Percentiles rank a stretch among this genome's conserved stretches.
These are phyloP conservation scores for Tolypocladium ovalisporum DNA, from an alignment of 2,329 filamentous ascomycete species.

Conservation along the genomic window DNA sequence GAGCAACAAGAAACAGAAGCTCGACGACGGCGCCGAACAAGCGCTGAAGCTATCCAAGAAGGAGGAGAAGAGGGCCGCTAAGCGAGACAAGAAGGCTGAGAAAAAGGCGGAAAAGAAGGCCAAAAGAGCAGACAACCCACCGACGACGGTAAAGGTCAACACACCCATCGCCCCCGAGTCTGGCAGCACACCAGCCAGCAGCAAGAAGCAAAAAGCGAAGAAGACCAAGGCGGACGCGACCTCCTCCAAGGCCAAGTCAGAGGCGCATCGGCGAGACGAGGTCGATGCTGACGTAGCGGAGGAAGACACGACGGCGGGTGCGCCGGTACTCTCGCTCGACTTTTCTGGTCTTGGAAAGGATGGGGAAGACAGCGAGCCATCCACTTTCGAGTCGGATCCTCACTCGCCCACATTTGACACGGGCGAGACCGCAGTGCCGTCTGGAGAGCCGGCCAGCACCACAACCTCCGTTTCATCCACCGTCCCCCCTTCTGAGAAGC, in stretches of 20 bases:
- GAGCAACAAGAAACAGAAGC: slow-evolving; percentile 47
- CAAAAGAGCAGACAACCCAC: slow-evolving; percentile 14
- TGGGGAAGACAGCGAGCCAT: slow-evolving; percentile 32
- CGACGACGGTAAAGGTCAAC: slow-evolving; percentile 8
- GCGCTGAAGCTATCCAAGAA: slow-evolving; percentile 38
- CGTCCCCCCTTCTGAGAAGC: slow-evolving; percentile 46
- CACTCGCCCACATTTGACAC: slow-evolving; percentile 47
- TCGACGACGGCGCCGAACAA: slow-evolving; percentile 22
- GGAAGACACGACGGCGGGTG: not conserved
- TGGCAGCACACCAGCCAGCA: slow-evolving; percentile 7
- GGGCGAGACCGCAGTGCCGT: slow-evolving; percentile 27
- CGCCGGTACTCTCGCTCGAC: slow-evolving; percentile 10
- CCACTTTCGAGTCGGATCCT: slow-evolving; percentile 40
- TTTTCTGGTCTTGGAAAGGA: slow-evolving; percentile 21
- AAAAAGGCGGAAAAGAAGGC: slow-evolving; percentile 18
- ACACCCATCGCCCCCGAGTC: slow-evolving; percentile 4
- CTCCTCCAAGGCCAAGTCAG: slow-evolving; percentile 8
- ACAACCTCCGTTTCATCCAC: slow-evolving; percentile 62
- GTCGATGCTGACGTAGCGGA: slow-evolving; percentile 6
- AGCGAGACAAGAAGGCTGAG: slow-evolving; percentile 32
- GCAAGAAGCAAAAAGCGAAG: slow-evolving; percentile 15
- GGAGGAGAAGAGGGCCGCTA: slow-evolving; percentile 40
- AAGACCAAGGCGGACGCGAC: slow-evolving; percentile 9
- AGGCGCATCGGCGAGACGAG: not conserved
- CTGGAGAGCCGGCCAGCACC: slow-evolving; percentile 39